A percentile compares a stretch with the other conserved stretches of the same genome.
phyloP scores from a whole-genome alignment of 345 rosid genomes.

The Boechera stricta region DNA sequence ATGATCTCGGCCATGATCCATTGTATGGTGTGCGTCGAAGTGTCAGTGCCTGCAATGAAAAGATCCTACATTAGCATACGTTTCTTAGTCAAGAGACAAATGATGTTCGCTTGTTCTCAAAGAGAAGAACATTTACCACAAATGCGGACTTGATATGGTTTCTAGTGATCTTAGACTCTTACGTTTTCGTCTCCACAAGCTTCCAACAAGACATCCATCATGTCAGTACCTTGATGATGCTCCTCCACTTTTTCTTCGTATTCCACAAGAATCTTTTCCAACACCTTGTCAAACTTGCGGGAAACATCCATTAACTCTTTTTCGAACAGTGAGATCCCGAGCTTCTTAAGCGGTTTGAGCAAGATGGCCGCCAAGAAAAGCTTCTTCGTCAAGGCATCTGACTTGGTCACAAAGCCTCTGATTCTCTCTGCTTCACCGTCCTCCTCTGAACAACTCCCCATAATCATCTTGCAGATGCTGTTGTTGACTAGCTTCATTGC shows the following conservation, averaged over 20 bases:
- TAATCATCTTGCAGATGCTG: constrained; percentile 28
- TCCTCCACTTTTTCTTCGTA: neutral
- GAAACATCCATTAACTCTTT: constrained; percentile 8
- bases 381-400: constrained; percentile 32
- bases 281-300: constrained; percentile 15
- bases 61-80: neutral
- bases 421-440: constrained; percentile 30
- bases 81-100: neutral
- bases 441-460: constrained; percentile 41
- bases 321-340: neutral
- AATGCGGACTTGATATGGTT: constrained; percentile 12
- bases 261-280: constrained; percentile 28
- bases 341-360: no score
- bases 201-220: neutral
- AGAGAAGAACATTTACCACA: constrained; percentile 28
- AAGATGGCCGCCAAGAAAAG: neutral
- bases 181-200: neutral
- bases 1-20: constrained; percentile 6
- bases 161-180: neutral
- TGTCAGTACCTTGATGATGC: neutral
- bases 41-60: neutral
- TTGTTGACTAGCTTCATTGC: constrained; percentile 38
- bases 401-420: constrained; percentile 23
- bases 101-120: neutral
- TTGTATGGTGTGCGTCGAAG: neutral